Evolutionary conservation across 768 basidiomycete genomes (phyloP).

Genomic region (Rhizopogon vulgaris): DNA sequence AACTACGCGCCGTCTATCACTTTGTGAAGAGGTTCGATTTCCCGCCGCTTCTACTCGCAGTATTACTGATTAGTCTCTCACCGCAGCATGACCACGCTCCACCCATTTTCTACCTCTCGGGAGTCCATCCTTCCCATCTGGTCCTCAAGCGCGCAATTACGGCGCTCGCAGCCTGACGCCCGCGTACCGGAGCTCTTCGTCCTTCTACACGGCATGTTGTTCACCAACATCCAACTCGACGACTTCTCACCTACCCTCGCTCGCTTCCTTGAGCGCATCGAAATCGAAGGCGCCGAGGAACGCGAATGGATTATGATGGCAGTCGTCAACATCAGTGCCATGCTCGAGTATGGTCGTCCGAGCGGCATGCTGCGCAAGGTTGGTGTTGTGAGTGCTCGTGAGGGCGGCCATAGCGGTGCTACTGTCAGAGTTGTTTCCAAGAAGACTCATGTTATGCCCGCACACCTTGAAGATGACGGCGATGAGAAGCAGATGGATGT

Average conservation of each 20-base stretch:
- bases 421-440: slow-evolving; percentile 48
- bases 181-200: slow-evolving; percentile 77
- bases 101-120: slow-evolving; percentile 81
- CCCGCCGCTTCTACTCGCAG: slow-evolving; percentile 1
- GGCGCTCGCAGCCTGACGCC: slow-evolving; percentile 73
- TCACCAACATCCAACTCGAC: slow-evolving; percentile 92
- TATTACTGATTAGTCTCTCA: not conserved
- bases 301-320: slow-evolving; percentile 98
- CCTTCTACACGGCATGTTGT: slow-evolving; percentile 93
- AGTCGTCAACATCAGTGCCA: slow-evolving; percentile 68
- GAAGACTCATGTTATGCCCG: slow-evolving; percentile 23
- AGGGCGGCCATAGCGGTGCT: slow-evolving; percentile 27
- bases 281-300: slow-evolving; percentile 74
- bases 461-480: slow-evolving; percentile 26
- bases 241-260: slow-evolving; percentile 79
- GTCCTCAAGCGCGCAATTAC: slow-evolving; percentile 57
- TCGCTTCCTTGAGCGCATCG: slow-evolving; percentile 80
- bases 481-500: slow-evolving; percentile 62
- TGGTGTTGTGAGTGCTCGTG: slow-evolving; percentile 39
- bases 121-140: slow-evolving; percentile 90
- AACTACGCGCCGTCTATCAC: slow-evolving; percentile 84
- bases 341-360: slow-evolving; percentile 84
- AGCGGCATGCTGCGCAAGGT: slow-evolving; percentile 63
- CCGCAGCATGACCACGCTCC: slow-evolving; percentile 80
- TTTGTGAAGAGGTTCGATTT: slow-evolving; percentile 81